Evolutionary conservation across 2,329 filamentous ascomycete species (phyloP).

Genomic region (Fusarium veterinarium): DNA sequence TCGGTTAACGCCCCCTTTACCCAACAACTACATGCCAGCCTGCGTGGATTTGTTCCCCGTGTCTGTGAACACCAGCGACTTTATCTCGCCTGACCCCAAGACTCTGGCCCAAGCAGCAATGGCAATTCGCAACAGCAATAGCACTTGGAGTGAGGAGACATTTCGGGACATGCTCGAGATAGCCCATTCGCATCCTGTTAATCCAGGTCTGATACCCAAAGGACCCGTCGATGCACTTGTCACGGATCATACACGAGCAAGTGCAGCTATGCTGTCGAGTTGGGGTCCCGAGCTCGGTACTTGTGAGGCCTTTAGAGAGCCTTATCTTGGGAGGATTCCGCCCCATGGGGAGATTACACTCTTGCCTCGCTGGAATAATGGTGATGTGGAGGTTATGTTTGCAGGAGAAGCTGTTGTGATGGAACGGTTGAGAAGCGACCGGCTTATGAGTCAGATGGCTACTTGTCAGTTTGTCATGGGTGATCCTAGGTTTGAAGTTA

Average conservation of each 20-base stretch:
- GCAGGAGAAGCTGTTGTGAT: constrained; percentile 14
- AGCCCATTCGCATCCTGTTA: constrained; percentile 8
- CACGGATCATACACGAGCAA: constrained; percentile 10
- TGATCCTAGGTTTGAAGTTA: neutral
- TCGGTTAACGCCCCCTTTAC: constrained; percentile 6
- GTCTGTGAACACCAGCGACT: neutral
- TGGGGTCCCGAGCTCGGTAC: constrained; percentile 15
- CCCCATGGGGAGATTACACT: constrained; percentile 17
- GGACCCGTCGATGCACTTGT: constrained; percentile 5
- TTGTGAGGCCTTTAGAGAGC: constrained; percentile 14
- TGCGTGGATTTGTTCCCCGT: constrained; percentile 12
- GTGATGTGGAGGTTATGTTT: constrained; percentile 5
- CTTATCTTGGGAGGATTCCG: constrained; percentile 8
- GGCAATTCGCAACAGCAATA: constrained; percentile 9
- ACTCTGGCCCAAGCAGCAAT: neutral
- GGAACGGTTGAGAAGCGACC: neutral
- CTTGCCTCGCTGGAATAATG: neutral
- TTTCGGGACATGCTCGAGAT: constrained; percentile 8
- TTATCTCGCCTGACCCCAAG: neutral
- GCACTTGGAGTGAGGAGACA: neutral
- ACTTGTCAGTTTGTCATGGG: constrained; percentile 8
- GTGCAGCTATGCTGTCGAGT: constrained; percentile 2
- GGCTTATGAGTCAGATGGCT: constrained; percentile 1
- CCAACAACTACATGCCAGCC: constrained; percentile 2
- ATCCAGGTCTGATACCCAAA: constrained; percentile 3